Evolutionary conservation across 2,329 filamentous ascomycete genomes (phyloP).

Genomic region (Immersiporthe knoxdaviesiana): DNA sequence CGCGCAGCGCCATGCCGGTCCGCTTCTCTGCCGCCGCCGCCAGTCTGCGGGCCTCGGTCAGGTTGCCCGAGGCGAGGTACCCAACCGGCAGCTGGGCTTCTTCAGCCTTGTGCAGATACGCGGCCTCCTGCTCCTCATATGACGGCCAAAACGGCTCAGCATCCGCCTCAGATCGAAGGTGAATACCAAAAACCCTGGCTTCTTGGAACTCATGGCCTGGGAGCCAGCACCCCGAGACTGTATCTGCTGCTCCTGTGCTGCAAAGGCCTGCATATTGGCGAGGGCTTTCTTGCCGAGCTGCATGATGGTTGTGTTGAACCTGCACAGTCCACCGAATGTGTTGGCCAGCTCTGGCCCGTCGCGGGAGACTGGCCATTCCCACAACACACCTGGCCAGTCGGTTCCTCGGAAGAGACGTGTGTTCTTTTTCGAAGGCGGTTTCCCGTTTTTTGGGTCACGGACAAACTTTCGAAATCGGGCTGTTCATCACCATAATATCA

Average conservation of each 20-base stretch:
- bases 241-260: constrained; percentile 30
- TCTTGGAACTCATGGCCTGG: constrained; percentile 23
- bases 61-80: constrained; percentile 52
- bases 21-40: constrained; percentile 38
- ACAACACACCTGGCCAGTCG: constrained; percentile 45
- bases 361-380: constrained; percentile 50
- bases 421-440: constrained; percentile 30
- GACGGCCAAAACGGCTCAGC: constrained; percentile 50
- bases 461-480: constrained; percentile 39
- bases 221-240: not conserved
- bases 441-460: constrained; percentile 33
- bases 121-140: constrained; percentile 45
- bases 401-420: constrained; percentile 46
- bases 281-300: constrained; percentile 44
- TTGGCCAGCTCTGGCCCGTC: constrained; percentile 52
- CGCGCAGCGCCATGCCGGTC: constrained; percentile 41
- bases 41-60: constrained; percentile 46
- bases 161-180: constrained; percentile 52
- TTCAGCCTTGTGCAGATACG: constrained; percentile 44
- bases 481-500: constrained; percentile 28
- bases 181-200: constrained; percentile 44
- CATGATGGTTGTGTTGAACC: constrained; percentile 47
- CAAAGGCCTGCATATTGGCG: constrained; percentile 41
- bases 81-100: constrained; percentile 39
- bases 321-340: constrained; percentile 47